Evolutionary conservation across 352 stramenopile species (phyloP).

Genomic region (Phytopythium litorale): DNA sequence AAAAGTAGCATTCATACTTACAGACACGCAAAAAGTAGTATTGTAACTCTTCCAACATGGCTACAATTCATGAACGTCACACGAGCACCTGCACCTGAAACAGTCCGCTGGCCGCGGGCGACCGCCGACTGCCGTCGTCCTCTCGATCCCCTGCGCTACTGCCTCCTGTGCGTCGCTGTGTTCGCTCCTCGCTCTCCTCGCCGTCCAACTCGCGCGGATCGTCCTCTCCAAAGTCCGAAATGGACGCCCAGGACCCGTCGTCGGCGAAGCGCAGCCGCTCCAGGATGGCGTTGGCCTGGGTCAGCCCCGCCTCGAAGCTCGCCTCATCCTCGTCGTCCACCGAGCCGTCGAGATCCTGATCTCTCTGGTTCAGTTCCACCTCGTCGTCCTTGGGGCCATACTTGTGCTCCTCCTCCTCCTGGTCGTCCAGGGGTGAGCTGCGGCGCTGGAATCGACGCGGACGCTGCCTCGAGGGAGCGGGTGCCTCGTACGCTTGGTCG

Average conservation of each 20-base stretch:
- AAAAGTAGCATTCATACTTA: too few relatives aligned
- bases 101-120: conserved; percentile 24
- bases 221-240: background rate
- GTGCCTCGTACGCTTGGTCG: conserved; percentile 21
- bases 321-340: background rate
- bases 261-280: background rate
- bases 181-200: background rate
- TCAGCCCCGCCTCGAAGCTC: background rate
- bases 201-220: background rate
- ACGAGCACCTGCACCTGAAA: conserved; percentile 73
- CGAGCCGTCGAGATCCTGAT: conserved; percentile 7
- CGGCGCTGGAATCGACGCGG: background rate
- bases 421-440: background rate
- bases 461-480: background rate
- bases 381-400: background rate
- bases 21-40: background rate
- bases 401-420: background rate
- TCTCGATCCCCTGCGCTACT: background rate
- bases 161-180: background rate
- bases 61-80: conserved; percentile 10
- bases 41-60: background rate
- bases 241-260: conserved; percentile 5
- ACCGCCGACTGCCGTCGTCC: background rate
- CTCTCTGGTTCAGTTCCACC: background rate
- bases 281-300: background rate